Evolutionary conservation across 495 filamentous ascomycete species (phyloP), one percentile per base, ranked within the genome.

Genomic region (Paragyromitra xinjiangensis): DNA sequence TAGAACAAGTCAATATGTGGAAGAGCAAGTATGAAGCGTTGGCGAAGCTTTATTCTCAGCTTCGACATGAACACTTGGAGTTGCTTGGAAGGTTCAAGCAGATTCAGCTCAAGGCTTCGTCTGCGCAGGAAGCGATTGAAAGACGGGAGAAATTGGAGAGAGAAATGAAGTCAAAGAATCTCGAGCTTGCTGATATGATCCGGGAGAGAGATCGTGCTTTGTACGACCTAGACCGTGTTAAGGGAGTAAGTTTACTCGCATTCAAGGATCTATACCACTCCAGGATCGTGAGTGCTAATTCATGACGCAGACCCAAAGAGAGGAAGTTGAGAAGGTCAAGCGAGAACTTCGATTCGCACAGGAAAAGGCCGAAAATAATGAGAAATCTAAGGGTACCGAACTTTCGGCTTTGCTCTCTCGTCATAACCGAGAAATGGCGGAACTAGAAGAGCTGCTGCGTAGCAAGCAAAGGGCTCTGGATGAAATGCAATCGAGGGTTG

Each of bases 151-250:
- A 95, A 85, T 88, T 99, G 71, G 93, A 98, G 85, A 90, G 95
- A 9, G 95, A 99, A 84, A 91, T 98, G 82, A 99, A 99, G 87
- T 97, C 94, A 26, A 99, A 98, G 89, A 99, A 98, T 83, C 87
- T 98, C 19, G 96, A 99, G 84, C 86, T 99, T 55, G 95, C 95
- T 64, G 95, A 98, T 83, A 98, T 99, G 95, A 99, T 99, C 72
- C 90, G 95, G 5, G 95, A 99, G 84, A 88, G 95, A 81, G 95
- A 99, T 83, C 90, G 95, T 79, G 95, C 95, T n/a, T 84, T 97
- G 51, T 93, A 97, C 75, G 96, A 99, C 56, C 90, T 93, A 77
- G 95, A 99, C 81, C 90, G 95, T 61, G 82, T 92, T 26, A 89
- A 88, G 61, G 96, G 95, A 62, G 78, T 80, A 37, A 16, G 65